Evolutionary conservation across 2,329 filamentous ascomycete species (phyloP), one percentile per base, ranked within the genome.

Genomic region (Ophiostoma piceae): DNA sequence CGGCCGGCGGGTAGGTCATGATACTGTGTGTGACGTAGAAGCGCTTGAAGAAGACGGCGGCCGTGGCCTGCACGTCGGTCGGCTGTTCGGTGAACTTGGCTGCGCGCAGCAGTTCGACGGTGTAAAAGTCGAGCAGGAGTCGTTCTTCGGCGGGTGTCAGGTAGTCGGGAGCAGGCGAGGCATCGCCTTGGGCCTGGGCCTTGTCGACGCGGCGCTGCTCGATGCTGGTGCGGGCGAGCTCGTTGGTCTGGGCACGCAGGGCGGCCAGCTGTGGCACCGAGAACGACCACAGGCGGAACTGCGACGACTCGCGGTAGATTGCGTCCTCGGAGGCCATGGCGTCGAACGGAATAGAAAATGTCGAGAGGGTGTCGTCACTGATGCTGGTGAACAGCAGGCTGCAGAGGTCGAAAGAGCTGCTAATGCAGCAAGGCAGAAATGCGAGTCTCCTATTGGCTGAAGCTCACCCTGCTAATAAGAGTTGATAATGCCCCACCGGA

Each of bases 1-100:
- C 89, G 72, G 92, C 91, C 0, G 94, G 94, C 72, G 94, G 92
- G 78, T 99, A 98, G 39, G 94, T 97, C 92, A 98, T 97, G 76
- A 94, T 88, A 57, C 92, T 96, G 80, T 98, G 97, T 76, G 91
- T 94, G 51, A 97, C 86, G 82, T 98, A 99, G 84, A 99, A 98
- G 71, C 95, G 91, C 70, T 92, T 91, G 71, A 99, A 85, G 78
- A 96, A 97, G 76, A 96, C 88, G 72, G 94, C 91, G 3, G 92
- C 92, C 7, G 94, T 97, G 35, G 90, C 88, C 71, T 84, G 82
- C 71, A 84, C 84, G 70, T 84, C 82, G 73, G 82, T 83, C 6
- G 82, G 81, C 60, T 84, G 77, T 43, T 84, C 80, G 74, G 82
- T 84, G 74, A 86, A 86, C 68, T 83, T 80, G 26, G 84, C 85